A percentile compares a stretch with the other conserved stretches of the same genome.
Evolutionary conservation across 371 early-diverging fungal species (phyloP).

Genomic region (Lichtheimia corymbifera): DNA sequence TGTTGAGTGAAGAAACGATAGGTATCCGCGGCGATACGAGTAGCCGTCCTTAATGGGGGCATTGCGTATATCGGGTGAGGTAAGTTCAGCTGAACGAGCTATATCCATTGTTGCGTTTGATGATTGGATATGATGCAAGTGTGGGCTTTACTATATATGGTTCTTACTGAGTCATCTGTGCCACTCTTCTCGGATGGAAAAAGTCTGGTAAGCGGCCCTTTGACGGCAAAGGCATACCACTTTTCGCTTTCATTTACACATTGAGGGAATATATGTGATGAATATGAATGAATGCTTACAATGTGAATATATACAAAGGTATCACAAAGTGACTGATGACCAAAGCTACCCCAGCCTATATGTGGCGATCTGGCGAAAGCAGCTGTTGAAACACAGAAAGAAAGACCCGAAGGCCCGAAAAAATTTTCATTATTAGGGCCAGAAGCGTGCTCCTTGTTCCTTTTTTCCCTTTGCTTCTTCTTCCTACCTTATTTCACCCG

Average conservation of each 20-base stretch:
- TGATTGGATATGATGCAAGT: slow-evolving; percentile 9
- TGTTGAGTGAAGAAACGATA: no score
- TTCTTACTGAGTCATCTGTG: slow-evolving; percentile 10
- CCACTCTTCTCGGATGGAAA: slow-evolving; percentile 1
- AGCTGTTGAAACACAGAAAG: not conserved
- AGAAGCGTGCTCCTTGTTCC: not conserved
- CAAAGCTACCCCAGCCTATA: no score
- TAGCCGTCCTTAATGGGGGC: no score
- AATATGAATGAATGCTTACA: not conserved
- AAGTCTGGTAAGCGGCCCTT: not conserved
- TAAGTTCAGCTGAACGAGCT: no score
- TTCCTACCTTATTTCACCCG: not conserved
- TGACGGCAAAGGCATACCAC: not conserved
- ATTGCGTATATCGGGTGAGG: no score
- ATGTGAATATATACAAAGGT: not conserved
- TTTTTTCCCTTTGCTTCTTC: slow-evolving; percentile 6
- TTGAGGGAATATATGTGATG: not conserved
- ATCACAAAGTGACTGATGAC: not conserved
- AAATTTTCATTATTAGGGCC: not conserved
- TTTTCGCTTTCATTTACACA: no score
- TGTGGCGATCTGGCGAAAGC: no score
- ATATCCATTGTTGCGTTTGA: not conserved
- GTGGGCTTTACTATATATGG: not conserved
- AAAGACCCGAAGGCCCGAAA: slow-evolving; percentile 2
- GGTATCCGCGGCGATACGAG: no score